Evolutionary conservation across 257 asterid genomes (phyloP), one percentile per base, ranked within the genome.

Genomic region (Solanum lycopersicoides): DNA sequence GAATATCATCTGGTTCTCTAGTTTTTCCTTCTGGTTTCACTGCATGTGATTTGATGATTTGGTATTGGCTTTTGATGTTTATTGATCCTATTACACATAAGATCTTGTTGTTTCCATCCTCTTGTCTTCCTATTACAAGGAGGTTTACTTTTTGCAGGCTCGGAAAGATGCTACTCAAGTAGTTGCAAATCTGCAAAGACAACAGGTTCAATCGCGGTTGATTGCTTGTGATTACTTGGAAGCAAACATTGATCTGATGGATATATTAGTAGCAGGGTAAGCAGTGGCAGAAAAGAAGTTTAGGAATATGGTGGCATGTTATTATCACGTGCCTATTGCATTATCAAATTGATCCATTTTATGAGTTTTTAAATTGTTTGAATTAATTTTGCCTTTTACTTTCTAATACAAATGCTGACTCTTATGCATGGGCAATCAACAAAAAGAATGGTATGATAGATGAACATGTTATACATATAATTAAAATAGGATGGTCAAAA

Each of bases 181-280:
- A 87, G 98, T 97, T 89, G 98, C 99, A 32, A 97, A 97, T 93
- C 92, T 97, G 92, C 99, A 97, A 92, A 94, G 99, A 93, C 99
- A 97, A 83, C 99, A 95, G 90, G 99, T 97, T 87, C 98, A 97
- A 4, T 97, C 99, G 11, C 92, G 94, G 91, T 83, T 97, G 94
- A 96, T 96, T 90, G 99, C 99, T 63, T 97, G 98, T 85, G 97
- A 97, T 88, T 96, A 95, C 93, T 91, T 96, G 97, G 98, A 97
- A 90, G 94, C 93, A 88, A 97, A 97, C 92, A 83, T 94, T 74
- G 99, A 97, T 91, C 95, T 97, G 89, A 90, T 97, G 97, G 98
- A 97, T 91, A 88, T 89, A 86, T 91, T 96, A 92, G 77, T 94
- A 83, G 47, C 90, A 84, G 99, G 99, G 98, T 96, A 93, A 91